phyloP scores from a whole-genome alignment of 2,329 filamentous ascomycete genomes.

The Teratosphaeria nubilosa region DNA sequence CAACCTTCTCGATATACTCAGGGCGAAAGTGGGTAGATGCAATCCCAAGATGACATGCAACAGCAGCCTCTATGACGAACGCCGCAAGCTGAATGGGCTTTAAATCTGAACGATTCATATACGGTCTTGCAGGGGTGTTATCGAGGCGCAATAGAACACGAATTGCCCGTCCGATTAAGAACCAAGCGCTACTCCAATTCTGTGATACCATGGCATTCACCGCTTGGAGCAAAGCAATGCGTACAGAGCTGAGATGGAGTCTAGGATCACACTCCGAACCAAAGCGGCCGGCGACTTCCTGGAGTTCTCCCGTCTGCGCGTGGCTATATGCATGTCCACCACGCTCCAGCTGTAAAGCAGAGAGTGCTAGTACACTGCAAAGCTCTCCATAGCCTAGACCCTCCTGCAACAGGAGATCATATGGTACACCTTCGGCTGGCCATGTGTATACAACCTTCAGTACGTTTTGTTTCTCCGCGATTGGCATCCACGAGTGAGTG shows the following conservation, averaged over 20 bases:
- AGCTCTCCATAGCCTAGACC: conserved; percentile 33
- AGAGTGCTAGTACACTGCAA: conserved; percentile 36
- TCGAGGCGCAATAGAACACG: conserved; percentile 31
- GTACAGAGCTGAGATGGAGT: conserved; percentile 38
- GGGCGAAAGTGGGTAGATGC: conserved; percentile 41
- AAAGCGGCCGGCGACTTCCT: conserved; percentile 5
- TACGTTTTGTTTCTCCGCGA: conserved; percentile 57
- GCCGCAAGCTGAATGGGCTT: conserved; percentile 38
- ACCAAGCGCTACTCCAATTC: conserved; percentile 50
- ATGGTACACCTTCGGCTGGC: conserved; percentile 32
- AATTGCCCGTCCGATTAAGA: conserved; percentile 55
- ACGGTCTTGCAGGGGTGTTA: not conserved
- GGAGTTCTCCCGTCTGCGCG: not conserved
- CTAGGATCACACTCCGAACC: conserved; percentile 19
- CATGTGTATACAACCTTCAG: conserved; percentile 49
- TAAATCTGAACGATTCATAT: not conserved
- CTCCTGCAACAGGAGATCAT: conserved; percentile 1
- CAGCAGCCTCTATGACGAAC: conserved; percentile 51
- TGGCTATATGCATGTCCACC: not conserved
- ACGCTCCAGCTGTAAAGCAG: conserved; percentile 21
- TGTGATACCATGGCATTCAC: conserved; percentile 53
- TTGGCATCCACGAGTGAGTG: conserved; percentile 66
- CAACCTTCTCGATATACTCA: conserved; percentile 34
- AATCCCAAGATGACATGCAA: conserved; percentile 41
- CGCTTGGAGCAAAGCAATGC: conserved; percentile 41